Evolutionary conservation across 1,284 basidiomycete species (phyloP), one percentile per base, ranked within the genome.

Genomic region (Entoloma clypeatum): DNA sequence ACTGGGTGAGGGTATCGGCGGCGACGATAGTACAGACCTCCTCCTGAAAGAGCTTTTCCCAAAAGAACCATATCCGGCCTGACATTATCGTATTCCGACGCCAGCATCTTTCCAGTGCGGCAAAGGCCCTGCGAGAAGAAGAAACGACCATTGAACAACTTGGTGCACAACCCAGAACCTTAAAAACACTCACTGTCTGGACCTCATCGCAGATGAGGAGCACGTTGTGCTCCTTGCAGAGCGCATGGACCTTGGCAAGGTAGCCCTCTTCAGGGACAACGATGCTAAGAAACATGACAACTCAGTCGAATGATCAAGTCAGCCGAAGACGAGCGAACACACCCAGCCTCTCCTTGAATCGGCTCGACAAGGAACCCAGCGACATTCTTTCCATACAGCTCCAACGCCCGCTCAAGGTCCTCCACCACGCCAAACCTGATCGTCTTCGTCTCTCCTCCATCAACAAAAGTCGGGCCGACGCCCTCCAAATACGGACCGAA

Each of bases 341-440:
- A 90, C 88, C 93, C 95, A 7, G 95, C 95, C 68, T 99, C 95
- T 23, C 95, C 95, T 65, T 99, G 96, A 54, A 99, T 98, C 4
- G 95, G 95, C 67, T 99, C 95, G 6, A 99, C 79, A 45, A 99
- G 76, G 71, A 99, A 94, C 1, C 91, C 95, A 7, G 93, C 94
- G 21, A 92, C 82, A 51, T 90, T 77, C 50, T 86, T 67, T 16
- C 95, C 93, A 61, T 93, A 75, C 41, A 86, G 65, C 51, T 91
- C 81, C 25, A 99, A 67, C 1, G 90, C 94, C 16, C 73, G 72
- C 64, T 89, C 82, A 16, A 99, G 65, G 60, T 96, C 95, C 31
- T 82, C 80, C 21, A 86, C 71, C 49, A 86, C 74, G 38, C 92
- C 92, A 66, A 85, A 95, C 40, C 89, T 75, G 56, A 97, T 93